Evolutionary conservation across 139 green algal species (phyloP), one percentile per base, ranked within the genome.

Genomic region (Pleodorina starrii): DNA sequence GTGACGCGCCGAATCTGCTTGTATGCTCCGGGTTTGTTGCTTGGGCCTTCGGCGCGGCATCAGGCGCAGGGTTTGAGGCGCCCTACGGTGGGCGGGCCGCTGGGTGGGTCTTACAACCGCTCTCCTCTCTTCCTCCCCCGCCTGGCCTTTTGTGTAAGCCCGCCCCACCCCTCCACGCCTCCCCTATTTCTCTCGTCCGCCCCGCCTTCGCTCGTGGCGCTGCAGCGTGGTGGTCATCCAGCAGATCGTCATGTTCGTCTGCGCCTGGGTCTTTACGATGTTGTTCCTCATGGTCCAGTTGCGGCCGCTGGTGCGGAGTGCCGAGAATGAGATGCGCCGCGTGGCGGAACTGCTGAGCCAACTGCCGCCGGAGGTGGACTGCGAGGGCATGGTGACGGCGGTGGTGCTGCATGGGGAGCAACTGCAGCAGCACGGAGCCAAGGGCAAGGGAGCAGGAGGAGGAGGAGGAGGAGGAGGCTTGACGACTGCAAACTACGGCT

Each of bases 301-400:
- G 84, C 84, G 84, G n/a, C 91, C 91, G 2, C 38, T 86, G 5
- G 23, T 93, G 12, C 71, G 48, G 10, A 40, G n/a, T 29, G 48
- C 79, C 10, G 43, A 57, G 75, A 90, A 87, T 57, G 91, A 93
- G 87, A 92, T 71, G 21, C 76, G 91, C 1, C 88, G 90, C 38
- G 91, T 93, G 12, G 91, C 91, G 6, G 91, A 94, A 85, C 88
- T 94, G 88, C 84, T 94, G 25, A 91, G 88, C 21, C 88, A 91
- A 79, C 85, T 94, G 85, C 91, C 91, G 0, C 42, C 50, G 29
- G 91, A 94, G 75, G 85, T 93, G 36, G 73, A 81, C 27, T 81
- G 73, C 44, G 73, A 81, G 73, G 43, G 19, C 6, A 44, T 81
- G 29, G 73, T 81, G 6, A 81, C 43, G 25, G 73, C 73, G 3